These are phyloP conservation scores for Chloranthus sessilifolius DNA, from an alignment of 164 flowering plant species.

Conservation along the genomic window DNA sequence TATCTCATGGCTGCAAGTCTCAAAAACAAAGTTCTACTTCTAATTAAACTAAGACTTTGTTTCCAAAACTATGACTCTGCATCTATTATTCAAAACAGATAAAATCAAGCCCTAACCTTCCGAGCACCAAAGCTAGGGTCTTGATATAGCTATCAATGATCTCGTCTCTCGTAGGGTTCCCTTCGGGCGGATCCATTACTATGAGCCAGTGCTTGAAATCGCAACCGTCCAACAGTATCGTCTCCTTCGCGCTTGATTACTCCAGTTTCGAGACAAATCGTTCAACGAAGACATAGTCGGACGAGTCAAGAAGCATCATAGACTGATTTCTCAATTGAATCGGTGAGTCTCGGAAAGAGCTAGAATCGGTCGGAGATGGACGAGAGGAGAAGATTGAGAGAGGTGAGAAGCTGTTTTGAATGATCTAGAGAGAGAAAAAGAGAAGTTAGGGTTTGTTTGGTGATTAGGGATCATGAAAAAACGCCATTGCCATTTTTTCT, in stretches of 20 bases:
- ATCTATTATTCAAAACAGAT: too few species aligned
- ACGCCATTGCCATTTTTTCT: too few species aligned
- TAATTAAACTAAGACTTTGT: too few species aligned
- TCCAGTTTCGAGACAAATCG: conserved; percentile 80
- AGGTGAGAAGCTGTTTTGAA: conserved; percentile 8
- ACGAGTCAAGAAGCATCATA: conserved; percentile 43
- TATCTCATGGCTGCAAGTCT: too few species aligned
- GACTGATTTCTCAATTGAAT: conserved; percentile 5
- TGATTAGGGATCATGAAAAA: too few species aligned
- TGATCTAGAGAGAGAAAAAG: too few species aligned
- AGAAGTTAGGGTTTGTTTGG: too few species aligned
- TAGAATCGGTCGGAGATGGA: conserved; percentile 43
- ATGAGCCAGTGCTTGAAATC: conserved; percentile 97
- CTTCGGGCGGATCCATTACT: conserved; percentile 74
- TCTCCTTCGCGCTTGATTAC: conserved; percentile 79
- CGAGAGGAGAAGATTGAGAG: conserved; percentile 21
- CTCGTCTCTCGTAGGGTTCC: conserved; percentile 71
- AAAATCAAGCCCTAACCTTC: conserved; percentile 32
- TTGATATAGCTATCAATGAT: conserved; percentile 48
- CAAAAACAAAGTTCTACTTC: too few species aligned
- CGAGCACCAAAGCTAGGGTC: conserved; percentile 26
- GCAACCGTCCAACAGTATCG: conserved; percentile 78
- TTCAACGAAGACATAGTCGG: conserved; percentile 55
- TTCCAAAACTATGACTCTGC: too few species aligned
- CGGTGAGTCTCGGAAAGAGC: conserved; percentile 21